Base-by-base conservation (phyloP, 805 yeast genomes). In the Grigorovia transvaalensis region DNA sequence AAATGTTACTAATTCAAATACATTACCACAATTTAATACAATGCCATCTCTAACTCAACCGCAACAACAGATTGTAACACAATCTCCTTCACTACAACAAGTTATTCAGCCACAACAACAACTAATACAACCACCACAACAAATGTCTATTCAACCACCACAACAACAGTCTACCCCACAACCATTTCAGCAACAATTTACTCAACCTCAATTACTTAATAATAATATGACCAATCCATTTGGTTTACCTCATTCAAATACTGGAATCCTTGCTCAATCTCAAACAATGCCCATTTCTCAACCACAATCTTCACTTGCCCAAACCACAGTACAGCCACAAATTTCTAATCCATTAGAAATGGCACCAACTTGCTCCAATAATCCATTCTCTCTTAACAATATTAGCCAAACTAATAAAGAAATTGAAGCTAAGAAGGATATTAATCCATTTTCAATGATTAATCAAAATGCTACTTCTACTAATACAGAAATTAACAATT, bases 311-410 rank as follows among this genome's bases (percentile, higher is more conserved):
- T 46, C 41, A 12, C 23, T 33, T 15, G 13, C 15, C 45, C 44
- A 29, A 38, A 38, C 44, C 23, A 23, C 40, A n/a, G 7, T 45
- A 11, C 27, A 23, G 33, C 47, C 7, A 15, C 52, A 50, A 45
- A 50, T 60, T 45, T 46, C 47, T 43, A 44, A 55, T 12, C n/a
- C 55, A 35, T 38, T 51, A 23, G 35, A 45, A 19, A 60, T 58
- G 33, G 58, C 57, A 45, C 54, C 58, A 17, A 66, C 68, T 7
- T 67, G 66, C 5, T 60, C 68, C 12, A 60, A 59, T 17, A 68
- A 72, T 54, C 75, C 75, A 41, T 71, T 72, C 56, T 57, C 70
- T 2, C 47, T 64, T 49, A 66, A 60, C 6, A 64, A 64, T 48
- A 56, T 64, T 9, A n/a, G 5, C 8, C 57, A 41, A 15, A 23